Evolutionary conservation across 345 rosid species (phyloP).

Genomic region (Populus pruinosa): DNA sequence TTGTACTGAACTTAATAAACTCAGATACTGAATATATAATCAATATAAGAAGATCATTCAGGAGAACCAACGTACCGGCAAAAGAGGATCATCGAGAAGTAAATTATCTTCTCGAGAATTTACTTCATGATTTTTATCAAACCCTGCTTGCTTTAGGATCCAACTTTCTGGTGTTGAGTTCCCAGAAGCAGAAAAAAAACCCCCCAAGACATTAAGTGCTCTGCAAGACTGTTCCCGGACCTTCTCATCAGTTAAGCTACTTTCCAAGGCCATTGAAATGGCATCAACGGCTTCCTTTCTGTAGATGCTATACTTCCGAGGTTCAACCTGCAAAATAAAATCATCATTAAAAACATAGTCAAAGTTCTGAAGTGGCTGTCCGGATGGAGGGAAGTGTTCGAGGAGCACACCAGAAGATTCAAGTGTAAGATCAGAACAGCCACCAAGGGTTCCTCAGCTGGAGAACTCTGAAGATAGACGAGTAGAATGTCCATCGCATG

Average conservation of each 20-base stretch:
- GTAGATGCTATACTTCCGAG: conserved; percentile 46
- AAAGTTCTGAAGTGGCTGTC: background rate
- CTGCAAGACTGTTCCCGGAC: conserved; percentile 42
- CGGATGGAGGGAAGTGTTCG: background rate
- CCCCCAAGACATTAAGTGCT: conserved; percentile 47
- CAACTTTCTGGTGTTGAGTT: conserved; percentile 36
- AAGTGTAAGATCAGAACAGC: conserved; percentile 49
- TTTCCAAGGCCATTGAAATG: conserved; percentile 38
- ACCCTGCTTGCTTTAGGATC: conserved; percentile 47
- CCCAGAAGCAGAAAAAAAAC: conserved; percentile 37
- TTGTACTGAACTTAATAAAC: too few species aligned
- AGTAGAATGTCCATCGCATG: conserved; percentile 42
- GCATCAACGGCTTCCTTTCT: conserved; percentile 56
- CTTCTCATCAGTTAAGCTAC: conserved; percentile 33
- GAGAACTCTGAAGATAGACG: conserved; percentile 41
- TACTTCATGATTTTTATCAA: conserved; percentile 9
- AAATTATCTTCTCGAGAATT: conserved; percentile 24
- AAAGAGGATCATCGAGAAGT: conserved; percentile 1
- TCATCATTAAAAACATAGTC: conserved; percentile 1
- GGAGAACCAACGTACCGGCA: conserved; percentile 25
- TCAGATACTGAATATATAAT: background rate
- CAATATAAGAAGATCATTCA: background rate
- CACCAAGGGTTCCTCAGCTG: conserved; percentile 37
- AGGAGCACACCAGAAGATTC: conserved; percentile 41
- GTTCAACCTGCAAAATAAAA: conserved; percentile 35